Evolutionary conservation across 2,329 filamentous ascomycete species (phyloP).

Genomic region (Hymenoscyphus repandus): DNA sequence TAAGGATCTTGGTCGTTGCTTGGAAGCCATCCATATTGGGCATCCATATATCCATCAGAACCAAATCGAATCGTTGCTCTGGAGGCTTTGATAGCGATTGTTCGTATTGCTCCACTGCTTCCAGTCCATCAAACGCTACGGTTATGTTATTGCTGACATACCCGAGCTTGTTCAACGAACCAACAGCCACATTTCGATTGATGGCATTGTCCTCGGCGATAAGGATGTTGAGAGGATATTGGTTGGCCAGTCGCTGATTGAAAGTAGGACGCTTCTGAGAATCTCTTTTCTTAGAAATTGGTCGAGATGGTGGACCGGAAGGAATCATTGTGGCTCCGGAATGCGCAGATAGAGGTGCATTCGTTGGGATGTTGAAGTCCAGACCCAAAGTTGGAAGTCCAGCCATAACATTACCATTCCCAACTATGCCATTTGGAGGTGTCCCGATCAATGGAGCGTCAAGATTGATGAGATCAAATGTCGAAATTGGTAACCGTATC

Average conservation of each 20-base stretch:
- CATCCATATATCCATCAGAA: conserved; percentile 74
- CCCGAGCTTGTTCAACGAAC: conserved; percentile 62
- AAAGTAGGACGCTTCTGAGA: conserved; percentile 29
- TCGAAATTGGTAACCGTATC: conserved; percentile 51
- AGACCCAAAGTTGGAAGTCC: conserved; percentile 4
- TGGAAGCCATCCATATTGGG: conserved; percentile 69
- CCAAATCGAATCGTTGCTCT: conserved; percentile 47
- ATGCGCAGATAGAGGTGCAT: not conserved
- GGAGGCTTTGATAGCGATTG: conserved; percentile 33
- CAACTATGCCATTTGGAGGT: conserved; percentile 14
- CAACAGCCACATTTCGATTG: conserved; percentile 62
- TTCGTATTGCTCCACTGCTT: conserved; percentile 59
- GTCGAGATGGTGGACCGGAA: not conserved
- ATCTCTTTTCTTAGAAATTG: not conserved
- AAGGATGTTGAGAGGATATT: conserved; percentile 60
- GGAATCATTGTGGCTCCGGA: not conserved
- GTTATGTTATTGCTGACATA: conserved; percentile 49
- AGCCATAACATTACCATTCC: not conserved
- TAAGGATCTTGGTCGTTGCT: conserved; percentile 57
- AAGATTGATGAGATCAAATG: conserved; percentile 12
- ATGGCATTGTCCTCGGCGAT: conserved; percentile 71
- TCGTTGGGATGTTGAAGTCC: conserved; percentile 1
- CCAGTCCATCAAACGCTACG: conserved; percentile 63
- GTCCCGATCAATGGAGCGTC: conserved; percentile 22
- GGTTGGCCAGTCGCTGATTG: conserved; percentile 52